A percentile compares a stretch with the other conserved stretches of the same genome.
phyloP scores from a whole-genome alignment of 164 flowering plant genomes.

The Kalanchoe fedtschenkoi region DNA sequence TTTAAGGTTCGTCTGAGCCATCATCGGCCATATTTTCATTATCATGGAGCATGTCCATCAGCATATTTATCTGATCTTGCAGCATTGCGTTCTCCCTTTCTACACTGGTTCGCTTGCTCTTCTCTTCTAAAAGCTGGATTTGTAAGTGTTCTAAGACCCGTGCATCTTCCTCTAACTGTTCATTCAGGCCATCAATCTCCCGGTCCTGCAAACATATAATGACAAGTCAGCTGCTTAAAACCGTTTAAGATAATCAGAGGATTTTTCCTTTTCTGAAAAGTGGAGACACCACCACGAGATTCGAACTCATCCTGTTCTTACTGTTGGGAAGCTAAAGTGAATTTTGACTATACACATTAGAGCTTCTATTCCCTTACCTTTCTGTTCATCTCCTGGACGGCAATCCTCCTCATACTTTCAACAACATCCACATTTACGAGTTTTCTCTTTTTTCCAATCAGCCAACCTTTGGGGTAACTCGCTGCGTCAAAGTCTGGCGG shows the following conservation, averaged over 20 bases:
- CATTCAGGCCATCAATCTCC: conserved; percentile 78
- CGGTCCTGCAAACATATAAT: conserved; percentile 45
- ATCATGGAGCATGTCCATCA: too few species aligned
- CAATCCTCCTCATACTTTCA: conserved; percentile 90
- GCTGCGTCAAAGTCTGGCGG: conserved; percentile 93
- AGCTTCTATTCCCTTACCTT: too few species aligned
- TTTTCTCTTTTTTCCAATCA: conserved; percentile 89
- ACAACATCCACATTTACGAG: conserved; percentile 94
- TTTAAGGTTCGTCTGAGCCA: too few species aligned
- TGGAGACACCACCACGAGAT: too few species aligned
- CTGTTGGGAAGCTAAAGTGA: not conserved
- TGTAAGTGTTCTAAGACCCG: conserved; percentile 67
- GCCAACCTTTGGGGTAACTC: conserved; percentile 74
- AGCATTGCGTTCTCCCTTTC: conserved; percentile 53
- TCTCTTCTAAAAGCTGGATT: conserved; percentile 67
- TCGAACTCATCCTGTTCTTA: too few species aligned
- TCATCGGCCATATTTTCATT: too few species aligned
- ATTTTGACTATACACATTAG: too few species aligned
- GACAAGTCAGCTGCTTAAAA: too few species aligned
- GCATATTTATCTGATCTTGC: too few species aligned
- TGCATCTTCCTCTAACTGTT: conserved; percentile 80
- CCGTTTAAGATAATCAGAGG: not conserved
- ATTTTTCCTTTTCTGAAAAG: too few species aligned
- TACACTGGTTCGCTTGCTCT: conserved; percentile 59
- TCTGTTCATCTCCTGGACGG: conserved; percentile 92